A percentile compares a stretch with the other conserved stretches of the same genome.
Evolutionary conservation across 352 stramenopile species (phyloP).

Genomic region (Pythium aphanidermatum): DNA sequence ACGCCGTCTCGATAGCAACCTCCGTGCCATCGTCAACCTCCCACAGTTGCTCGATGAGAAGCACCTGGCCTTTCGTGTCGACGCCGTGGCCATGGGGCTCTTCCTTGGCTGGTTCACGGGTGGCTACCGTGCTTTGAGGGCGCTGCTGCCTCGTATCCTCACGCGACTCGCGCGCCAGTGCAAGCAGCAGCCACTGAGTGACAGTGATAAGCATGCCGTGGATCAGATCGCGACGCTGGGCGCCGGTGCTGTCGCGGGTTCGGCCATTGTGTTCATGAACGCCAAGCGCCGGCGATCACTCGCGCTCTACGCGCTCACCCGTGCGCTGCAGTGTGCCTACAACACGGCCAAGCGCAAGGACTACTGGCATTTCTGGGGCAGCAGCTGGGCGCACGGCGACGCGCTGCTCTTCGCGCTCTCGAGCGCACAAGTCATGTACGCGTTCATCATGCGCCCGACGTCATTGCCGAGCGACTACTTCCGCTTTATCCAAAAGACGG

Average conservation of each 20-base stretch:
- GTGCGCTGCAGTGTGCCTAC: slow-evolving; percentile 79
- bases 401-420: slow-evolving; percentile 72
- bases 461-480: slow-evolving; percentile 76
- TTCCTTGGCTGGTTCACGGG: slow-evolving; percentile 84
- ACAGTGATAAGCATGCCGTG: slow-evolving; percentile 5
- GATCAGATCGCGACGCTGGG: slow-evolving; percentile 46
- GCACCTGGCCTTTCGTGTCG: slow-evolving; percentile 71
- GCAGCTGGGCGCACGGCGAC: slow-evolving; percentile 76
- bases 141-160: slow-evolving; percentile 44
- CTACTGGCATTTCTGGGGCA: slow-evolving; percentile 87
- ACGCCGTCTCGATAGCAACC: slow-evolving; percentile 27
- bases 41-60: slow-evolving; percentile 67
- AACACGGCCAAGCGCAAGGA: slow-evolving; percentile 76
- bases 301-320: slow-evolving; percentile 76
- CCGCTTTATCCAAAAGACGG: slow-evolving; percentile 74
- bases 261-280: slow-evolving; percentile 62
- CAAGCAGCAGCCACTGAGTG: background rate
- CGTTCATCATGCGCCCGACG: slow-evolving; percentile 69
- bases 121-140: slow-evolving; percentile 57
- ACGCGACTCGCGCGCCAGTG: slow-evolving; percentile 14
- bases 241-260: slow-evolving; percentile 53
- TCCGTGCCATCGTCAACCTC: slow-evolving; percentile 43
- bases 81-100: slow-evolving; percentile 79
- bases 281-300: slow-evolving; percentile 62
- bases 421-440: slow-evolving; percentile 83